Percentiles rank a stretch among this genome's conserved stretches.
phyloP scores from a whole-genome alignment of 2,329 filamentous ascomycete species.

The Cladorrhinum sp. region DNA sequence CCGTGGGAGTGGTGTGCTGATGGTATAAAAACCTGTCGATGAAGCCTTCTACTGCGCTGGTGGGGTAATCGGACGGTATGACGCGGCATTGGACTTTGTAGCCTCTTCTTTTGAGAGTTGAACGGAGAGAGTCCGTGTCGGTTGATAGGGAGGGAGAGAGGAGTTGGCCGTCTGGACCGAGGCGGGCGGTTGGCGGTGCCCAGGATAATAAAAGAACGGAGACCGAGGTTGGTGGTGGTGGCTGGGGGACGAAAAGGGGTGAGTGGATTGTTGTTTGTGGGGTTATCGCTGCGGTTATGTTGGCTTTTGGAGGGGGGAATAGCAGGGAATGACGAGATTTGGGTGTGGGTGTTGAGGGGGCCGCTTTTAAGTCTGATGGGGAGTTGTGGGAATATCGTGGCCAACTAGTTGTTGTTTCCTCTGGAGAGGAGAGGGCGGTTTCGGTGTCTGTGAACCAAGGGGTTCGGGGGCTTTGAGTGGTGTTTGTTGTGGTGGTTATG shows the following conservation, averaged over 20 bases:
- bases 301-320: not conserved
- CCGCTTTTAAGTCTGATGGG: not conserved
- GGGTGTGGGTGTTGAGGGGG: not conserved
- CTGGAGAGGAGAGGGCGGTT: conserved; percentile 20
- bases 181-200: not conserved
- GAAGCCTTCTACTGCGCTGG: not conserved
- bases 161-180: not conserved
- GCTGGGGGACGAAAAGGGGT: not conserved
- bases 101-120: not conserved
- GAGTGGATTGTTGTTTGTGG: not conserved
- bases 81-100: conserved; percentile 1
- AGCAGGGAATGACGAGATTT: not conserved
- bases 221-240: not conserved
- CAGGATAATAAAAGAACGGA: not conserved
- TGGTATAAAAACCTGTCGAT: not conserved
- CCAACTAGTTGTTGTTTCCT: conserved; percentile 16
- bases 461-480: conserved; percentile 21
- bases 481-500: conserved; percentile 14
- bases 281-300: not conserved
- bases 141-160: not conserved
- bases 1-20: too few relatives aligned
- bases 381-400: conserved; percentile 6
- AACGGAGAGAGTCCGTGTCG: not conserved
- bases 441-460: conserved; percentile 23
- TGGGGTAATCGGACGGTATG: not conserved